Conservation (phyloP, 345 rosid genomes). For the thale cress (Arabidopsis thaliana) region DNA sequence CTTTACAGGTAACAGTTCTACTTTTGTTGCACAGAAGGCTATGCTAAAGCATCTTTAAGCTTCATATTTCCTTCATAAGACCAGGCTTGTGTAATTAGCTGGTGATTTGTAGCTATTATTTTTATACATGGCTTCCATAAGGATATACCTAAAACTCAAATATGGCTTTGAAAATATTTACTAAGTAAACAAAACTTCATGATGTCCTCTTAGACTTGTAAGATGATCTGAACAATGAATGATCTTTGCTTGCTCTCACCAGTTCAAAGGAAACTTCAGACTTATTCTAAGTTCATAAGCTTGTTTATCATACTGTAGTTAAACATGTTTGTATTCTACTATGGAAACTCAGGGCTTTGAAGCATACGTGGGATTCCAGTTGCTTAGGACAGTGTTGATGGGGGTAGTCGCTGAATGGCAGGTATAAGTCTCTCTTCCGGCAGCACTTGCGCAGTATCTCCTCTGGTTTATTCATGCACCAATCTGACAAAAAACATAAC, state of each 20-base stretch:
- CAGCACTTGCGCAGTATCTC: slow-evolving; percentile 17
- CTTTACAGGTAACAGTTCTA: slow-evolving; percentile 71
- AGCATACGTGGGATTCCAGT: slow-evolving; percentile 87
- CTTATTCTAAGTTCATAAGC: neutral
- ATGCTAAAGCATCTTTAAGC: neutral
- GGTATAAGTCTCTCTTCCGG: slow-evolving; percentile 48
- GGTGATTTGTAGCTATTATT: slow-evolving; percentile 1
- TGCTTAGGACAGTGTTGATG: slow-evolving; percentile 80
- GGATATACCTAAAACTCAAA: slow-evolving; percentile 10
- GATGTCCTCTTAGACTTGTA: slow-evolving; percentile 5
- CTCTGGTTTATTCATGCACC: neutral
- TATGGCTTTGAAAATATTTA: neutral
- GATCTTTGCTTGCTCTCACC: slow-evolving; percentile 8
- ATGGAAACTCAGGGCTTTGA: slow-evolving; percentile 73
- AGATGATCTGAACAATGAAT: slow-evolving; percentile 25
- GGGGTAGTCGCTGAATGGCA: slow-evolving; percentile 94
- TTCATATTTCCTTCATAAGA: neutral
- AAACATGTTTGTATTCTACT: slow-evolving; percentile 20
- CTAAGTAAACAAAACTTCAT: slow-evolving; percentile 1
- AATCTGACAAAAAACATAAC: neutral
- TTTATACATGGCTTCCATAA: slow-evolving; percentile 7
- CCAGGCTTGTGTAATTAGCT: slow-evolving; percentile 13
- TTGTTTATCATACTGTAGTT: neutral
- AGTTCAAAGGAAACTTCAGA: slow-evolving; percentile 2
- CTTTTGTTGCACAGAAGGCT: slow-evolving; percentile 4